phyloP scores from a whole-genome alignment of 768 basidiomycete species.

The Suillus brevipes region DNA sequence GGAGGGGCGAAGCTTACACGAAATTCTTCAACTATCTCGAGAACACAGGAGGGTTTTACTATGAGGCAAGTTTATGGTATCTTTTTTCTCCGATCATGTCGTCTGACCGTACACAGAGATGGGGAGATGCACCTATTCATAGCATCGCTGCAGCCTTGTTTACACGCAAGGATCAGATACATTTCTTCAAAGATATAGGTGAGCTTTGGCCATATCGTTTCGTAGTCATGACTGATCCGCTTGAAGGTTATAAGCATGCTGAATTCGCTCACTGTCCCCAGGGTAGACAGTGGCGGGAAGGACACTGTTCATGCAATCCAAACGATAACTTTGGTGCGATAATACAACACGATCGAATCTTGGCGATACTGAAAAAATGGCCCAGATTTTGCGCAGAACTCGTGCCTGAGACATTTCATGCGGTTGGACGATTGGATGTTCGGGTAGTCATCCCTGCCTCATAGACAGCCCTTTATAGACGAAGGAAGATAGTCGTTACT shows the following conservation, averaged over 20 bases:
- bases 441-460: too few relatives aligned
- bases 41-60: slow-evolving; percentile 81
- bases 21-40: slow-evolving; percentile 86
- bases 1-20: slow-evolving; percentile 78
- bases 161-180: slow-evolving; percentile 83
- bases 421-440: slow-evolving; percentile 22
- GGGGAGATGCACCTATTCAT: slow-evolving; percentile 92
- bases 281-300: slow-evolving; percentile 64
- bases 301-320: slow-evolving; percentile 85
- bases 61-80: slow-evolving; percentile 52
- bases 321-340: slow-evolving; percentile 72
- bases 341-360: neutral
- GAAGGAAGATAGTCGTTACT: too few relatives aligned
- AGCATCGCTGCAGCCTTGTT: slow-evolving; percentile 91
- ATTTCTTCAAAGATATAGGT: slow-evolving; percentile 92
- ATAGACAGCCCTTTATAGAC: too few relatives aligned
- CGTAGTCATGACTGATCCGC: slow-evolving; percentile 7
- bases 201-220: slow-evolving; percentile 21
- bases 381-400: slow-evolving; percentile 30
- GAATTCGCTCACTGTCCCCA: slow-evolving; percentile 93
- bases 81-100: slow-evolving; percentile 1
- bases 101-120: slow-evolving; percentile 48
- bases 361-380: slow-evolving; percentile 2
- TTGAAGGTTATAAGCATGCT: slow-evolving; percentile 71
- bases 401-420: slow-evolving; percentile 30